Conservation (phyloP, 164 flowering plant species). For the Dillenia suffruticosa region DNA sequence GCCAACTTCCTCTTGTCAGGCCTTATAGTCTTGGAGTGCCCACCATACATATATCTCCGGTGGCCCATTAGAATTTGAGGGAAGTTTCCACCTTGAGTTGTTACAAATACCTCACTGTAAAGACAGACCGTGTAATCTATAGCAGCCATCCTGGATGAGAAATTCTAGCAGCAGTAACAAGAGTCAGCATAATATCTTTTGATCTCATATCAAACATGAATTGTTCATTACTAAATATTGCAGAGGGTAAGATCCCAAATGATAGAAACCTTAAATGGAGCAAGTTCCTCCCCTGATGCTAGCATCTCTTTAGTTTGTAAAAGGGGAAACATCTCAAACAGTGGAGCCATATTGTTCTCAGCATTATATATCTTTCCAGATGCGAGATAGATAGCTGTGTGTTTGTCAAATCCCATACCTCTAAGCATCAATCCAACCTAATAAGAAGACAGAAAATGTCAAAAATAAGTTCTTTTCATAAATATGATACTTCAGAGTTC, state of each 20-base stretch:
- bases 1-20: conserved; percentile 94
- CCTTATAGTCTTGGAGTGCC: conserved; percentile 87
- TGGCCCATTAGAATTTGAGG: conserved; percentile 94
- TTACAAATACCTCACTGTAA: conserved; percentile 96
- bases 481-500: too few relatives aligned
- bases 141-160: conserved; percentile 97
- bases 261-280: conserved; percentile 56
- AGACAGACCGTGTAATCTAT: conserved; percentile 95
- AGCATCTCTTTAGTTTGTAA: conserved; percentile 74
- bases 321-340: conserved; percentile 87
- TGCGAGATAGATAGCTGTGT: conserved; percentile 82
- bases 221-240: background rate
- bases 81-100: conserved; percentile 97
- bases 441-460: background rate
- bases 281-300: conserved; percentile 76
- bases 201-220: conserved; percentile 3
- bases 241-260: background rate
- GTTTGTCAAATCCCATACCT: conserved; percentile 93
- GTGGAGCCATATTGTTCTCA: conserved; percentile 77
- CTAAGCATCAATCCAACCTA: conserved; percentile 98
- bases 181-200: conserved; percentile 15
- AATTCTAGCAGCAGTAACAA: conserved; percentile 51
- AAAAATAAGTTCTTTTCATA: too few relatives aligned
- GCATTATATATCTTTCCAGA: conserved; percentile 90
- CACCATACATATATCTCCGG: conserved; percentile 76